phyloP scores from a whole-genome alignment of 345 rosid species.

The Hibiscus syriacus region DNA sequence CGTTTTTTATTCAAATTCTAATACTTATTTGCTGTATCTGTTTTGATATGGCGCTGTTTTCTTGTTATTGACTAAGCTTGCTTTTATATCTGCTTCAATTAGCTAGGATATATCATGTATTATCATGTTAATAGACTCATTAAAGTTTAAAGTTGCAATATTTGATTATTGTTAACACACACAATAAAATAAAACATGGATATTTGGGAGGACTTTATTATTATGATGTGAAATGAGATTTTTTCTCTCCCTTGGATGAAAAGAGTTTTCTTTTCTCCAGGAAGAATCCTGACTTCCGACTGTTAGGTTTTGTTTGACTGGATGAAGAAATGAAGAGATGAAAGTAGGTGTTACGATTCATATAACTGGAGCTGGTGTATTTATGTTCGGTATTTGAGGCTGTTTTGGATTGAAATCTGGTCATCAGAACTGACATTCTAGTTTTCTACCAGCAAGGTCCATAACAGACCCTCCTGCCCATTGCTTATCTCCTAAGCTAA shows the following conservation, averaged over 20 bases:
- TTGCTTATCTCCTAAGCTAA: background rate
- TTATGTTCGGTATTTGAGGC: background rate
- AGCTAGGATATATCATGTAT: background rate
- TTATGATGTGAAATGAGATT: background rate
- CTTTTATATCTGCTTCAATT: background rate
- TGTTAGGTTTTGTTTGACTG: no score
- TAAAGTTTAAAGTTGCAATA: slow-evolving; percentile 5
- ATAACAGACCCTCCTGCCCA: no score
- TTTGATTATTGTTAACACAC: background rate
- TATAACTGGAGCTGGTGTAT: background rate
- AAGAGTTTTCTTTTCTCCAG: background rate
- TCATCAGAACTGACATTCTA: background rate
- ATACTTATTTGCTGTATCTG: background rate
- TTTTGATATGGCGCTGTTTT: background rate
- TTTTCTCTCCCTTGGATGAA: background rate
- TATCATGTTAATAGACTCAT: background rate
- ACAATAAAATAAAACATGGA: background rate
- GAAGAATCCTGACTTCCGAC: slow-evolving; percentile 22
- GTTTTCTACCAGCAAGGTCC: no score
- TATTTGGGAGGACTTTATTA: background rate
- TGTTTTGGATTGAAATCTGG: background rate
- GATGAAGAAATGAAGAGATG: no score
- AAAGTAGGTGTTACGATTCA: no score
- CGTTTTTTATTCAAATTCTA: slow-evolving; percentile 2
- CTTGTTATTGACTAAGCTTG: background rate